Evolutionary conservation across 2,329 filamentous ascomycete genomes (phyloP).

Genomic region (Claviceps quebecensis): DNA sequence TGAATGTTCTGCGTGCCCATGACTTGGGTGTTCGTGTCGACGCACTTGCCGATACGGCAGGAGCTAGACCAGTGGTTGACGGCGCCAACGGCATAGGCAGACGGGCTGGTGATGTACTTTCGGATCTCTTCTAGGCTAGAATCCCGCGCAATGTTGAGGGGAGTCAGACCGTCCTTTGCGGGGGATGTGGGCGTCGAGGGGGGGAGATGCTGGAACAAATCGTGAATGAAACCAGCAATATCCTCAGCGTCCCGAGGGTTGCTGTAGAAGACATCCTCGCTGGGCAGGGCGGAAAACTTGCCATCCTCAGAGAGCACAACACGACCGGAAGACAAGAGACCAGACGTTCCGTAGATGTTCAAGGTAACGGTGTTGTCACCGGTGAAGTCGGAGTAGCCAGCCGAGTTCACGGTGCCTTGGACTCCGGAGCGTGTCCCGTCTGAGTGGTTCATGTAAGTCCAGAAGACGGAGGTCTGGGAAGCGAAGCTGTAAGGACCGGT

Average conservation of each 20-base stretch:
- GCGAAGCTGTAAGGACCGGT: slow-evolving; percentile 40
- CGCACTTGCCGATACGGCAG: slow-evolving; percentile 35
- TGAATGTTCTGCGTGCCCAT: slow-evolving; percentile 35
- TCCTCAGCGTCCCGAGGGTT: slow-evolving; percentile 31
- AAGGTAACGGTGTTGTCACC: slow-evolving; percentile 35
- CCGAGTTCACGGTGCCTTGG: slow-evolving; percentile 38
- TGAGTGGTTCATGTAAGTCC: slow-evolving; percentile 29
- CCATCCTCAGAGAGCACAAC: slow-evolving; percentile 27
- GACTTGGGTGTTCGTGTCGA: slow-evolving; percentile 32
- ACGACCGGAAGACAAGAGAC: slow-evolving; percentile 32
- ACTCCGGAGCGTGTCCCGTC: slow-evolving; percentile 29
- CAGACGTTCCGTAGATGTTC: slow-evolving; percentile 43
- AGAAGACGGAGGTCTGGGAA: slow-evolving; percentile 38
- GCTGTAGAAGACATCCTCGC: slow-evolving; percentile 30
- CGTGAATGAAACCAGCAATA: slow-evolving; percentile 35
- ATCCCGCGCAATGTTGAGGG: slow-evolving; percentile 32
- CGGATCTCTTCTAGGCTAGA: slow-evolving; percentile 33
- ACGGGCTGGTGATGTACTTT: slow-evolving; percentile 33
- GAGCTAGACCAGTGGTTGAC: slow-evolving; percentile 41
- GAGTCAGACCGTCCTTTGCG: slow-evolving; percentile 25
- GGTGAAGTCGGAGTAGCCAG: slow-evolving; percentile 26
- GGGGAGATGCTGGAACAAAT: slow-evolving; percentile 31
- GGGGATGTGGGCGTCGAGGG: slow-evolving; percentile 9
- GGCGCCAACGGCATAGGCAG: slow-evolving; percentile 31
- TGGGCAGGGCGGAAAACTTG: slow-evolving; percentile 27